Evolutionary conservation across 2,329 filamentous ascomycete genomes (phyloP).

Genomic region (Claviceps sp.): DNA sequence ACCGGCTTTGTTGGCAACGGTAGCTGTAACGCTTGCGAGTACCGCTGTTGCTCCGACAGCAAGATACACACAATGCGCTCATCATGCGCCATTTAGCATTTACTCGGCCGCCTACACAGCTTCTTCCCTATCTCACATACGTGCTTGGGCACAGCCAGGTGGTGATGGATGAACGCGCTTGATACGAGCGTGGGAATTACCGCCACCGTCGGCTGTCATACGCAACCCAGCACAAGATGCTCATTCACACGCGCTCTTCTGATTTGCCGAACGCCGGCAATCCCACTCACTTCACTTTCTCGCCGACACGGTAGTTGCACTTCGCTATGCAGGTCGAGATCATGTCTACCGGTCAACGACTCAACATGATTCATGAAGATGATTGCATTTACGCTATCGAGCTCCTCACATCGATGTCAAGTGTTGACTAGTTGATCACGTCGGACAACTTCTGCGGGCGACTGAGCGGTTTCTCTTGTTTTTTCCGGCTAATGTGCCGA

Average conservation of each 20-base stretch:
- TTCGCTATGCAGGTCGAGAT: not conserved
- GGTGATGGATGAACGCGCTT: not conserved
- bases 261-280: not conserved
- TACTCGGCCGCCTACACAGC: no score
- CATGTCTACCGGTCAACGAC: not conserved
- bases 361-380: not conserved
- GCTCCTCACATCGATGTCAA: not conserved
- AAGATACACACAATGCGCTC: not conserved
- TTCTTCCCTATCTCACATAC: no score
- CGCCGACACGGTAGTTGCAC: not conserved
- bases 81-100: no score
- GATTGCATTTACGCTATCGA: not conserved
- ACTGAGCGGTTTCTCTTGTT: not conserved
- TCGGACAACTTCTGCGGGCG: not conserved
- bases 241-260: not conserved
- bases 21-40: not conserved
- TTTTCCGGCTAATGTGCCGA: not conserved
- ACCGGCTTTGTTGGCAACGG: not conserved
- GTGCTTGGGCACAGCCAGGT: not conserved
- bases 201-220: not conserved
- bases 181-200: not conserved
- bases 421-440: not conserved
- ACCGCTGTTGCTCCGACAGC: not conserved
- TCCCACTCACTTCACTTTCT: not conserved
- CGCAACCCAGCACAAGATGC: not conserved